Percentiles rank a stretch among this genome's conserved stretches.
Conservation (phyloP, 2,329 filamentous ascomycete species). For the Diaporthe destruens region DNA sequence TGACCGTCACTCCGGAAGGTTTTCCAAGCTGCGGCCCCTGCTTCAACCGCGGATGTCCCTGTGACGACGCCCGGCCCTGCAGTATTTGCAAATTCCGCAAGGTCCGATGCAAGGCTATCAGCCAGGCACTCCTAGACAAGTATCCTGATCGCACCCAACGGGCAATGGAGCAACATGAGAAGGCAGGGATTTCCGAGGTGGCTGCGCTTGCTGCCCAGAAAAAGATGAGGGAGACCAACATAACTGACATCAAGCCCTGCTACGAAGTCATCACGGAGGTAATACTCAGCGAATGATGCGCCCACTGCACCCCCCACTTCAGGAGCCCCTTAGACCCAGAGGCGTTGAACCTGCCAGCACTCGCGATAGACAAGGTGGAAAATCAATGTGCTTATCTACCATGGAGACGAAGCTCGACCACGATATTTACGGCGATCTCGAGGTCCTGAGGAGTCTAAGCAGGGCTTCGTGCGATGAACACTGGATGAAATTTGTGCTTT, state of each 20-base stretch:
- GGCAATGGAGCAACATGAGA: too few relatives aligned
- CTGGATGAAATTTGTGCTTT: too few relatives aligned
- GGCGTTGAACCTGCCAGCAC: slow-evolving; percentile 68
- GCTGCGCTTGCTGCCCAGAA: too few relatives aligned
- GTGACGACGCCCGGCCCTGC: not conserved
- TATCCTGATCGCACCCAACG: not conserved
- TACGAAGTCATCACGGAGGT: not conserved
- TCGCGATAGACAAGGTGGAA: too few relatives aligned
- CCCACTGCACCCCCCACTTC: slow-evolving; percentile 62
- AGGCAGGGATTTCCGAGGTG: too few relatives aligned
- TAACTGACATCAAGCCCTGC: not conserved
- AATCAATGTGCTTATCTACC: too few relatives aligned
- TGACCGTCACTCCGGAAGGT: not conserved
- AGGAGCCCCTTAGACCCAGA: slow-evolving; percentile 91
- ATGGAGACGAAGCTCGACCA: too few relatives aligned
- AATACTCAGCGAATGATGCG: not conserved
- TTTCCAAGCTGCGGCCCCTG: not conserved
- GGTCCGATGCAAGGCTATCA: not conserved
- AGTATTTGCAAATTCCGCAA: not conserved
- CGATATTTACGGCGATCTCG: too few relatives aligned
- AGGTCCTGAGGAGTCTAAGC: too few relatives aligned
- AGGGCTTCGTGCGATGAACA: too few relatives aligned
- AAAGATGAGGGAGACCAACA: too few relatives aligned
- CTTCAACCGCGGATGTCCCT: not conserved
- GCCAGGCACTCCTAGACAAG: not conserved